A percentile compares a stretch with the other conserved stretches of the same genome.
Evolutionary conservation across 192 early-diverging fungal genomes (phyloP).

Genomic region (Powellomyces hirtus): DNA sequence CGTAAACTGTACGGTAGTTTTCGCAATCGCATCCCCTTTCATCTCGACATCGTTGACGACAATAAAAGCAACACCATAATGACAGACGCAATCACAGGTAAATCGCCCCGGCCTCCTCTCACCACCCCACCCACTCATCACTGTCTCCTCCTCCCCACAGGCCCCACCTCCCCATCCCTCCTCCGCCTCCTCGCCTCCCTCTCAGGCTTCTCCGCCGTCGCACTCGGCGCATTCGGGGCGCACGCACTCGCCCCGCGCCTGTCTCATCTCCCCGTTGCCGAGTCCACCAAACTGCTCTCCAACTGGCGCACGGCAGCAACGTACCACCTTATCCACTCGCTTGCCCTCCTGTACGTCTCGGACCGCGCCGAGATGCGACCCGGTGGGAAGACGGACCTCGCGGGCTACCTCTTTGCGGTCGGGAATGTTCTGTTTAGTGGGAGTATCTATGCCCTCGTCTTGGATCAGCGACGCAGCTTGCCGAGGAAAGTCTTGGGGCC

Average conservation of each 20-base stretch:
- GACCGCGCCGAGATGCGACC: background rate
- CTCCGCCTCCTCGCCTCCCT: conserved; percentile 4
- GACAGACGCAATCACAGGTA: no score
- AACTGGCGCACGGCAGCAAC: conserved; percentile 55
- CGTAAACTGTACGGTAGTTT: no score
- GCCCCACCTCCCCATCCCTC: no score
- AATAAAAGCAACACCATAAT: no score
- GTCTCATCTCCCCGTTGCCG: conserved; percentile 5
- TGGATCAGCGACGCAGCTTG: conserved; percentile 36
- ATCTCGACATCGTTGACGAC: no score
- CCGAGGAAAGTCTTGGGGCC: conserved; percentile 45
- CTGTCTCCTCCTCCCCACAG: no score
- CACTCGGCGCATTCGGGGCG: conserved; percentile 48
- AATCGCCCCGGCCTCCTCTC: no score
- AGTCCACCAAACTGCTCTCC: conserved; percentile 12
- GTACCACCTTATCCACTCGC: conserved; percentile 53
- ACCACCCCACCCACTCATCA: no score
- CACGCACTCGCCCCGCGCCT: conserved; percentile 41
- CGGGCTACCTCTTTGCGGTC: conserved; percentile 46
- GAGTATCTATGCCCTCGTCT: conserved; percentile 54
- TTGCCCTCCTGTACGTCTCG: conserved; percentile 43
- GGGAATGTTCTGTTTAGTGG: conserved; percentile 57
- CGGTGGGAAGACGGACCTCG: no score
- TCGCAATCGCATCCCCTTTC: no score
- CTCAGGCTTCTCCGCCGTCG: conserved; percentile 36